Conservation (phyloP, 805 yeast genomes). For the Ogataea zsoltii region DNA sequence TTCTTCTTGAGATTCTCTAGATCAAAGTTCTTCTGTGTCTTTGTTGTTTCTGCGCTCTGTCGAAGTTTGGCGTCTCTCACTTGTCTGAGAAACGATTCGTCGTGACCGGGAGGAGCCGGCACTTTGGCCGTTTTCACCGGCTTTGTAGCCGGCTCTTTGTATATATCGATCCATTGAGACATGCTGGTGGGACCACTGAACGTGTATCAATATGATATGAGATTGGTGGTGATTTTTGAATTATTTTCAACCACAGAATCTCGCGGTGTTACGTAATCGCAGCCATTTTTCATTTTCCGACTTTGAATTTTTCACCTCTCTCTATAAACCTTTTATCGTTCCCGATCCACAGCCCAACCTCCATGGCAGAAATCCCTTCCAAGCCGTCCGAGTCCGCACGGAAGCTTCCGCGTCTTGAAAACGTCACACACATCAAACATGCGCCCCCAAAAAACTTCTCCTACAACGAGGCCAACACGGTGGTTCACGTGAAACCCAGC, state of each 20-base stretch:
- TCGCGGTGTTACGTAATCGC: too few species aligned
- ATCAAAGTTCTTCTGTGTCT: constrained; percentile 16
- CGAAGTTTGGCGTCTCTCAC: constrained; percentile 16
- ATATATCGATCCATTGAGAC: constrained; percentile 13
- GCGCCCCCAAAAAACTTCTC: constrained; percentile 48
- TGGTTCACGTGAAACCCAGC: constrained; percentile 56
- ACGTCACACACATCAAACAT: constrained; percentile 51
- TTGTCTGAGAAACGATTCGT: constrained; percentile 19
- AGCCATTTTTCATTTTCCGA: too few species aligned
- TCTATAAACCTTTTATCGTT: too few species aligned
- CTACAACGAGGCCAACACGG: constrained; percentile 45
- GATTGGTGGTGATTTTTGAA: too few species aligned
- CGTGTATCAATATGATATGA: too few species aligned
- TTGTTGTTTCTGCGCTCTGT: background rate
- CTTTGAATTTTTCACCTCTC: too few species aligned
- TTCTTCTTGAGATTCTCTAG: constrained; percentile 46
- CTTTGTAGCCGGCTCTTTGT: constrained; percentile 4
- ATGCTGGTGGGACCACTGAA: background rate
- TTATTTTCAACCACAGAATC: too few species aligned
- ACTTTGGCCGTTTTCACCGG: constrained; percentile 9
- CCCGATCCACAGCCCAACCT: too few species aligned
- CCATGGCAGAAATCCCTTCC: background rate
- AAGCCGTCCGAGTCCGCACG: background rate
- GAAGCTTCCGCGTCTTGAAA: constrained; percentile 16
- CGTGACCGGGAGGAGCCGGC: constrained; percentile 20